These are phyloP conservation scores for Pharus latifolius DNA, from an alignment of 176 grass and related monocot genomes.

Conservation along the genomic window DNA sequence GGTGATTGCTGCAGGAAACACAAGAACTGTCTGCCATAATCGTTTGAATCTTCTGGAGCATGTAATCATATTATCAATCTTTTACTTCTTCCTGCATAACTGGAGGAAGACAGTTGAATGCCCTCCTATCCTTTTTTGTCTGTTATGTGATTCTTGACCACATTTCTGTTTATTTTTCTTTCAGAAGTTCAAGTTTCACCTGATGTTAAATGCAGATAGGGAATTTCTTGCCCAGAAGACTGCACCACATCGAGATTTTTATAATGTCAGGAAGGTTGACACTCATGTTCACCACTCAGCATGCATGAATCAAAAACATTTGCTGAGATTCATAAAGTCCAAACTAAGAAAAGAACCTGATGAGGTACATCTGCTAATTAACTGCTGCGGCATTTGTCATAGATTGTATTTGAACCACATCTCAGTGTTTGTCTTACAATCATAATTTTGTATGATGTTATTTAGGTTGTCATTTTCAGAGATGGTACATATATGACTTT, in stretches of 20 bases:
- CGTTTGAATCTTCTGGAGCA: conserved; percentile 92
- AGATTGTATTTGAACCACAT: neutral
- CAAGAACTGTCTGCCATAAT: conserved; percentile 93
- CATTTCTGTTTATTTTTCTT: neutral
- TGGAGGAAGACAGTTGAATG: neutral
- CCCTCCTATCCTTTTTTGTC: neutral
- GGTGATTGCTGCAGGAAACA: conserved; percentile 78
- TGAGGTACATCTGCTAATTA: conserved; percentile 47
- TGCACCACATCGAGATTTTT: conserved; percentile 98
- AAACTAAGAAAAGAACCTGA: conserved; percentile 97
- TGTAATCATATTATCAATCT: conserved; percentile 35
- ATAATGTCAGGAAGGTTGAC: conserved; percentile 99
- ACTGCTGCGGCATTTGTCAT: neutral
- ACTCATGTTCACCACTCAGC: conserved; percentile 99
- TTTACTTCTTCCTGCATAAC: neutral
- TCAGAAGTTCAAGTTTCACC: conserved; percentile 93
- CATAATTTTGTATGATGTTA: conserved; percentile 12
- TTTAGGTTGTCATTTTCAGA: conserved; percentile 97
- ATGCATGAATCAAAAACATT: conserved; percentile 99
- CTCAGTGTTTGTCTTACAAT: neutral
- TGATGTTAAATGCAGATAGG: conserved; percentile 92
- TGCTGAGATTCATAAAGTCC: conserved; percentile 92
- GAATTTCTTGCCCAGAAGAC: conserved; percentile 99
- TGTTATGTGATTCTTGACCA: neutral
- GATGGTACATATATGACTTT: conserved; percentile 98